Evolutionary conservation across 345 rosid species (phyloP), one percentile per base, ranked within the genome.

Genomic region (Acer yangbiense): DNA sequence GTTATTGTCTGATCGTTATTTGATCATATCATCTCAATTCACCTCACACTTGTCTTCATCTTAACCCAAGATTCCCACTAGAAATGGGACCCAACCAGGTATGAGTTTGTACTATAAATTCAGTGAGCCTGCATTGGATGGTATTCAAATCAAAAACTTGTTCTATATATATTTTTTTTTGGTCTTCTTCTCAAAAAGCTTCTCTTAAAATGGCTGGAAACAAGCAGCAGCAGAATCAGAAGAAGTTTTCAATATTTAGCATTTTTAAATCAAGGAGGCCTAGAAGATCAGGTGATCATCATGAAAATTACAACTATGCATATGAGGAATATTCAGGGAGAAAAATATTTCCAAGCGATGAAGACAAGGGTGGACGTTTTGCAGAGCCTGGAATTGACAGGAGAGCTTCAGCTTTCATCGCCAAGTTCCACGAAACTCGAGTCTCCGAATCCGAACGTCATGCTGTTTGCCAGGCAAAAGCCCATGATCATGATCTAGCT

Each of bases 381-480:
- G 88, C 84, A 1, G 90, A 85, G 75, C 92, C 92, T 10, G 79
- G 87, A 9, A 81, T 89, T 50, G 80, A 89, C 73, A 54, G 54
- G 12, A 87, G 79, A 73, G 89, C 87, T 43, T 12, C 85, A 3
- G 89, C 75, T 32, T 89, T 91, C 83, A 93, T 93, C 4, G 86
- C 86, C 54, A 83, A 80, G 80, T 85, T 88, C 78, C 89, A 89
- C 66, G 83, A 86, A 41, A 77, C 82, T 65, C 90, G 84, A 18
- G 65, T 86, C 83, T 81, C 83, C 6, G 88, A 87, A 65, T 79
- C 90, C 3, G 88, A 84, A 64, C 72, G 78, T 67, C 82, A 83
- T 77, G 77, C 83, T 44, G 80, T 77, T 58, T 81, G 76, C 20
- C 55, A 8, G 20, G 60, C 27, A 41, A 73, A 10, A 46, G 23